Evolutionary conservation across 495 filamentous ascomycete genomes (phyloP).

Genomic region (Astrothelium subdiscretum): DNA sequence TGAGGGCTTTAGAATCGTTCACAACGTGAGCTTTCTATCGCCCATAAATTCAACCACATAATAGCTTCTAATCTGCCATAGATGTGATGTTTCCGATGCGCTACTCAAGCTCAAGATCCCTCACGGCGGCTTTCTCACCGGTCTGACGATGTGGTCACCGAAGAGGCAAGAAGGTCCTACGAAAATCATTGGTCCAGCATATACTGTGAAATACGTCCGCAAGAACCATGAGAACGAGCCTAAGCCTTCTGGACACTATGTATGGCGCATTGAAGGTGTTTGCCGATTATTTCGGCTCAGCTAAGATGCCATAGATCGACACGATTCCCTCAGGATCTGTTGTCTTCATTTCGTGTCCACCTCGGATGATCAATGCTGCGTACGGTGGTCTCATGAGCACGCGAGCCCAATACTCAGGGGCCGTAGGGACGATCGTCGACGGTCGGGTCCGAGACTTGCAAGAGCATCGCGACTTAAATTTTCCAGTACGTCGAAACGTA

Average conservation of each 20-base stretch:
- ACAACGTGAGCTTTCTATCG: conserved; percentile 3
- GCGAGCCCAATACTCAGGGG: conserved; percentile 33
- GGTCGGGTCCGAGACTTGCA: conserved; percentile 47
- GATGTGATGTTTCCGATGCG: conserved; percentile 44
- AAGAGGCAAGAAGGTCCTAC: conserved; percentile 36
- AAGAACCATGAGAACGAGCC: conserved; percentile 32
- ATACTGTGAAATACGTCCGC: conserved; percentile 44
- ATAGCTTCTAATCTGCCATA: background rate
- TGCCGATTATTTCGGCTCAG: background rate
- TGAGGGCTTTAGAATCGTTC: conserved; percentile 8
- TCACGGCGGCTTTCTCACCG: conserved; percentile 47
- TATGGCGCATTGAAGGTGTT: conserved; percentile 10
- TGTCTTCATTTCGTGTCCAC: conserved; percentile 45
- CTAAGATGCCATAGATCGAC: conserved; percentile 36
- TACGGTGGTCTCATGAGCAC: conserved; percentile 51
- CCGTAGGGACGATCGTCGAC: conserved; percentile 41
- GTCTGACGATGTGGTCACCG: conserved; percentile 47
- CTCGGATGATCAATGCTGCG: conserved; percentile 41
- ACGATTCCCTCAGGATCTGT: conserved; percentile 39
- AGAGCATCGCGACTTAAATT: conserved; percentile 43
- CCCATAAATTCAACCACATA: background rate
- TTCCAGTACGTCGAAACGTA: conserved; percentile 25
- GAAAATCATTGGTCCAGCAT: conserved; percentile 47
- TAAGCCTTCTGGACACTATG: conserved; percentile 38
- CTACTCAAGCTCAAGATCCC: conserved; percentile 47